Base-by-base conservation (phyloP, 139 green algal species). In the Protoeuglena noctilucae region DNA sequence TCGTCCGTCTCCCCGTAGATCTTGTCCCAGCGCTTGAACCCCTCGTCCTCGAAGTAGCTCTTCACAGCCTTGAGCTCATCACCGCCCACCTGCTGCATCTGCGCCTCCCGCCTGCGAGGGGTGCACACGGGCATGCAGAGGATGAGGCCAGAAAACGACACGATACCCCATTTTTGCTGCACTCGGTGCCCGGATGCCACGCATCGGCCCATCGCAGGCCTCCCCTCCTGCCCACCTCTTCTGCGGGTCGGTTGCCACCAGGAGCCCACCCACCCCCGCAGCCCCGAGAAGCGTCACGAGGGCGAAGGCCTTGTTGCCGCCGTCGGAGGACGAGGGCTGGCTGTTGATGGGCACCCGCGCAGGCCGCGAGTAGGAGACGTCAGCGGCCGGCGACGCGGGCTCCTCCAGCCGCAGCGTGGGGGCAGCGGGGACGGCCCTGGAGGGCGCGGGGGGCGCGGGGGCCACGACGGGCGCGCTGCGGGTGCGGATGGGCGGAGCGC, bases 1-100 rank as follows among this genome's bases (percentile, higher is more conserved):
- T 98, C 92, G 56, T 96, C 89, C 9, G 88, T 96, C 61, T 93
- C 82, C 47, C 89, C 92, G 61, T 98, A 98, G 56, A 98, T 98
- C 65, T 93, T 95, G 58, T 83, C 76, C 91, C 91, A 98, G 9
- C 91, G 71, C 57, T 95, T 77, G 58, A 91, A 98, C 5, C 91
- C 91, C 1, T 67, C 52, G 3, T 67, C 89, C 72, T 98, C 85
- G 72, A 98, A 98, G 75, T 98, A 98, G 18, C 80, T 87, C 57
- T 80, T 80, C 55, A 95, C 88, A n/a, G 85, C 77, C 40, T 86
- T 80, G 48, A 82, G 80, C 69, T 98, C 90, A 62, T 95, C 70
- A 28, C 90, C 90, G 9, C 83, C 87, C 16, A 74, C 75, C 23
- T 78, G 57, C 27, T 69, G 60, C 65, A 86, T 84, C 75, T 94